phyloP scores from a whole-genome alignment of 306 rosid genomes.

The Quercus ilex region DNA sequence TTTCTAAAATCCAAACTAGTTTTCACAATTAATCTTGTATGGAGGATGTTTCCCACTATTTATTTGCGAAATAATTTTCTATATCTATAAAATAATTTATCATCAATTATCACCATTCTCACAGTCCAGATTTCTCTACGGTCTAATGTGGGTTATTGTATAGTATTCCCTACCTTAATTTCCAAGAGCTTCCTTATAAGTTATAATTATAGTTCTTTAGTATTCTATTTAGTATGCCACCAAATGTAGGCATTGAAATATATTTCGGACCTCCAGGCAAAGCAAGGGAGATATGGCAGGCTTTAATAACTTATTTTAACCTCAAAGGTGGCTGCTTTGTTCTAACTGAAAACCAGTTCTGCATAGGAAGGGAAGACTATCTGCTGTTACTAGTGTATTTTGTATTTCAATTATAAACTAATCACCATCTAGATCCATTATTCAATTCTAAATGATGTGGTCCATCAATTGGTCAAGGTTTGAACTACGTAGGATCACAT shows the following conservation, averaged over 20 bases:
- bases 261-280: constrained; percentile 94
- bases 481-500: constrained; percentile 28
- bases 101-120: too few relatives aligned
- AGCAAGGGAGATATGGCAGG: constrained; percentile 72
- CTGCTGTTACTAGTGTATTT: constrained; percentile 71
- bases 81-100: too few relatives aligned
- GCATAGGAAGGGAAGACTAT: constrained; percentile 70
- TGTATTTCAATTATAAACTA: neutral
- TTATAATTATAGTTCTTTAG: neutral
- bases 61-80: too few relatives aligned
- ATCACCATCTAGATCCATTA: too few relatives aligned
- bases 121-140: too few relatives aligned
- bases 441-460: too few relatives aligned
- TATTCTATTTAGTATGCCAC: neutral
- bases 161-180: too few relatives aligned
- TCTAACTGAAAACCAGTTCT: constrained; percentile 81
- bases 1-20: too few relatives aligned
- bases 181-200: neutral
- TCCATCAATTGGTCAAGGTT: constrained; percentile 22
- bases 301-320: constrained; percentile 85
- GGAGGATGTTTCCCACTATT: too few relatives aligned
- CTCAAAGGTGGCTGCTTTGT: constrained; percentile 88
- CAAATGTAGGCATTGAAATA: constrained; percentile 71
- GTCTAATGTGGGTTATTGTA: too few relatives aligned
- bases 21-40: too few relatives aligned